phyloP scores from a whole-genome alignment of 129 eudicot genomes.

The Silybum marianum region DNA sequence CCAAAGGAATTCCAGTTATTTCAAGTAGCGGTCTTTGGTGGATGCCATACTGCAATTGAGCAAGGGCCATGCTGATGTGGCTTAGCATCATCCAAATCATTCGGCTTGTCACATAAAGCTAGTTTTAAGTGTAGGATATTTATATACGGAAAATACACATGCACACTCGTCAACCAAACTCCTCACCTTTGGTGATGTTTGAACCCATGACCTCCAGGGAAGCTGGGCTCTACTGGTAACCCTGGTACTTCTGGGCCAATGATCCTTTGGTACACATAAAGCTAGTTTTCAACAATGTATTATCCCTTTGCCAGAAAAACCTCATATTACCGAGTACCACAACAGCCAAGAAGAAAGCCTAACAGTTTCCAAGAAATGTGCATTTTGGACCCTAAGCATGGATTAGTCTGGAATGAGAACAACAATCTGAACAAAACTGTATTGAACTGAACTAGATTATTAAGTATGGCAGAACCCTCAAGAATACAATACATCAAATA shows the following conservation, averaged over 20 bases:
- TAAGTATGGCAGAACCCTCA: background rate
- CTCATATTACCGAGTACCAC: background rate
- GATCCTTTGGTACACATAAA: background rate
- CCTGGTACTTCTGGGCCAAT: background rate
- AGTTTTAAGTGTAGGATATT: background rate
- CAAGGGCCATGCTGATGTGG: background rate
- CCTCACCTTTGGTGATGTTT: background rate
- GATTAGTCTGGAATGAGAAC: background rate
- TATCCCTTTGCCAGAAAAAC: background rate
- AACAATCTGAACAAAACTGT: background rate
- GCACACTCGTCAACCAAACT: background rate
- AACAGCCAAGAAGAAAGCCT: background rate
- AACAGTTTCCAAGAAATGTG: background rate
- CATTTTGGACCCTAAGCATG: background rate
- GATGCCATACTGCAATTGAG: background rate
- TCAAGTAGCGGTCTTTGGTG: background rate
- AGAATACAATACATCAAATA: background rate
- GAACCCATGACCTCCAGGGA: background rate
- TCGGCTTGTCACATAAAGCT: background rate
- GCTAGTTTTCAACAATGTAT: background rate
- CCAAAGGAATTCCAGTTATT: background rate
- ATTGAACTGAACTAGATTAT: background rate
- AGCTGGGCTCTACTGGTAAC: background rate
- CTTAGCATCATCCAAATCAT: background rate
- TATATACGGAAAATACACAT: background rate